Evolutionary conservation across 805 yeast genomes (phyloP).

Genomic region (Spathaspora passalidarum): DNA sequence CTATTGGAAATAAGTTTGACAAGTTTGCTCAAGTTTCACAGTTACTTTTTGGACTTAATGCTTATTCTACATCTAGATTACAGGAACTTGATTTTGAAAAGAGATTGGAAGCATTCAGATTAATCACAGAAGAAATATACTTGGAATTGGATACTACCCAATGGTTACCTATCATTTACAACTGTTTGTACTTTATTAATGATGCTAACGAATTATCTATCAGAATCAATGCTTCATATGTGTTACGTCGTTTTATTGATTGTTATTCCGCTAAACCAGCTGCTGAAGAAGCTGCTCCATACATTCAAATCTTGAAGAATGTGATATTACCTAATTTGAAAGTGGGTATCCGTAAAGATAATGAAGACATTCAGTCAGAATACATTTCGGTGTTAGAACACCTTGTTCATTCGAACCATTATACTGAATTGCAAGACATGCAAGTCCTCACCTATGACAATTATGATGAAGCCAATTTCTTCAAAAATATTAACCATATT

Average conservation of each 20-base stretch:
- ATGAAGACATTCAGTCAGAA: conserved; percentile 68
- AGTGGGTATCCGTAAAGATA: conserved; percentile 56
- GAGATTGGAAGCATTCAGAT: conserved; percentile 64
- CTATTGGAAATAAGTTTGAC: conserved; percentile 54
- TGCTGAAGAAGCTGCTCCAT: conserved; percentile 22
- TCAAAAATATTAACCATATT: conserved; percentile 72
- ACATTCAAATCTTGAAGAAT: conserved; percentile 44
- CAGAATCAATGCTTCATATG: conserved; percentile 70
- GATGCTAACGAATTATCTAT: conserved; percentile 79
- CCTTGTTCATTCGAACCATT: conserved; percentile 45
- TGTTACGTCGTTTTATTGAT: conserved; percentile 65
- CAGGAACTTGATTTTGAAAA: conserved; percentile 78
- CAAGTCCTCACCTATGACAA: conserved; percentile 50
- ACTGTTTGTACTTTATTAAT: conserved; percentile 65
- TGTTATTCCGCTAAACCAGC: conserved; percentile 30
- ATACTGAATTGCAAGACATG: conserved; percentile 63
- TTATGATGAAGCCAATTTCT: conserved; percentile 82
- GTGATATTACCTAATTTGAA: conserved; percentile 64
- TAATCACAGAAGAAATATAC: conserved; percentile 57
- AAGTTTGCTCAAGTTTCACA: conserved; percentile 42
- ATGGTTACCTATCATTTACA: conserved; percentile 79
- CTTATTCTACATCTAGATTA: conserved; percentile 59
- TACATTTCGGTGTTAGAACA: conserved; percentile 66
- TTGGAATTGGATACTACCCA: conserved; percentile 45
- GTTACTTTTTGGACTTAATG: conserved; percentile 64